phyloP scores from a whole-genome alignment of 163 green algal genomes.

The Scenedesmus sp. region DNA sequence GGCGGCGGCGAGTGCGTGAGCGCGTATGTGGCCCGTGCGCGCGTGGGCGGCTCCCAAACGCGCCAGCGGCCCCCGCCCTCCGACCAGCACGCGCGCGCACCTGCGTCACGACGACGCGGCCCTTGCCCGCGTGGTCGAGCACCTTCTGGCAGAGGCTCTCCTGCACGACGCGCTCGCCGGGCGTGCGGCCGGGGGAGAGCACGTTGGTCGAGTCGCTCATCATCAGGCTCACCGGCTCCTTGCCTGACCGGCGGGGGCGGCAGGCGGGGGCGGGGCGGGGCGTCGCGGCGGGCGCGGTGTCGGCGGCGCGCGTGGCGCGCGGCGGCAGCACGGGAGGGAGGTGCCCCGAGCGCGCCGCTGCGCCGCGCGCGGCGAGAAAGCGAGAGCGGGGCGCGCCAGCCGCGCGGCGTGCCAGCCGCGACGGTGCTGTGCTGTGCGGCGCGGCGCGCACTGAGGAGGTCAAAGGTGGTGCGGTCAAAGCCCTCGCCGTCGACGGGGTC shows the following conservation, averaged over 20 bases:
- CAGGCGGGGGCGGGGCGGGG: too few relatives aligned
- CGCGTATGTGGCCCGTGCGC: too few relatives aligned
- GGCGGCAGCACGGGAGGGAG: too few relatives aligned
- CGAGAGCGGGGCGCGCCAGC: too few relatives aligned
- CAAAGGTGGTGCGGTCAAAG: constrained; percentile 92
- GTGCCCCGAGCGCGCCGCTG: too few relatives aligned
- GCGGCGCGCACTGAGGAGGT: constrained; percentile 78
- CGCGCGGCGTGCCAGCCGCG: too few relatives aligned
- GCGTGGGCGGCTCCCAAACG: not conserved
- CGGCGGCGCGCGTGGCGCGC: too few relatives aligned
- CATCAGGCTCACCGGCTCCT: constrained; percentile 93
- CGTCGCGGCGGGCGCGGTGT: not conserved
- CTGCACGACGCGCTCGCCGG: constrained; percentile 80
- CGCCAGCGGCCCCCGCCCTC: too few relatives aligned
- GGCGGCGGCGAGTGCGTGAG: too few relatives aligned
- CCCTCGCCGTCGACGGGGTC: constrained; percentile 88
- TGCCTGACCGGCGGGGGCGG: constrained; percentile 51
- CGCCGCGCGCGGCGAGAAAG: too few relatives aligned
- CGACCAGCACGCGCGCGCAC: not conserved
- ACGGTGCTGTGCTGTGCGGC: too few relatives aligned
- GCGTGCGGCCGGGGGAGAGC: constrained; percentile 89
- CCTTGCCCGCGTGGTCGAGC: constrained; percentile 83
- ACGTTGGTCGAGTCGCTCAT: constrained; percentile 99
- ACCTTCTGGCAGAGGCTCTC: constrained; percentile 76
- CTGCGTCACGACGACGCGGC: constrained; percentile 90